These are phyloP conservation scores for Paecilomyces variotii DNA, from an alignment of 2,329 filamentous ascomycete species.

Conservation along the genomic window DNA sequence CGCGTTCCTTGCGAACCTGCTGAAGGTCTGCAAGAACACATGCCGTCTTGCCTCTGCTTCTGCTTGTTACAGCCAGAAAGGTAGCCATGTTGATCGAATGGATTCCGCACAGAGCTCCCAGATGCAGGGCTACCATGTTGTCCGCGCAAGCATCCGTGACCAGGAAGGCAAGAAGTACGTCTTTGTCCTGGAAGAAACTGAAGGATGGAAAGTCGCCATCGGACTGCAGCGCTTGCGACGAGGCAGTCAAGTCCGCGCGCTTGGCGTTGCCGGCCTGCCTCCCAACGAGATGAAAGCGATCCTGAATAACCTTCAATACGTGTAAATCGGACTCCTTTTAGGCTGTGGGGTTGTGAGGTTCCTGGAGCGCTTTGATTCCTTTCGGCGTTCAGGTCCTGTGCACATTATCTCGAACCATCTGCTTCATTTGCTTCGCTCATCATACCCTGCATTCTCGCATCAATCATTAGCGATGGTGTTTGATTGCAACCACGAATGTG, in stretches of 20 bases:
- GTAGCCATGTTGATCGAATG: slow-evolving; percentile 14
- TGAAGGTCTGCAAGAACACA: slow-evolving; percentile 56
- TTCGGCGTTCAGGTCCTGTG: neutral
- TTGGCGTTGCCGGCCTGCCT: slow-evolving; percentile 48
- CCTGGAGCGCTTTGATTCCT: neutral
- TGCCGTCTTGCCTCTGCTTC: slow-evolving; percentile 44
- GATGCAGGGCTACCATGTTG: slow-evolving; percentile 44
- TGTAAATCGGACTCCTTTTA: slow-evolving; percentile 10
- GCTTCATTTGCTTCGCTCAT: neutral
- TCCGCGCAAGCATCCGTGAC: slow-evolving; percentile 52
- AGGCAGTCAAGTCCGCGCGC: slow-evolving; percentile 47
- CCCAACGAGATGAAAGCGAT: slow-evolving; percentile 34
- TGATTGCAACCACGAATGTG: neutral
- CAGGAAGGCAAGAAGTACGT: slow-evolving; percentile 54
- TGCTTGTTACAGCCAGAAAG: slow-evolving; percentile 29
- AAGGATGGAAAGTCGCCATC: slow-evolving; percentile 56
- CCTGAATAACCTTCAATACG: slow-evolving; percentile 33
- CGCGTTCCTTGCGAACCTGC: slow-evolving; percentile 53
- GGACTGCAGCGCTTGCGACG: slow-evolving; percentile 50
- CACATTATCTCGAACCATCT: neutral
- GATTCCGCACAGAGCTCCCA: slow-evolving; percentile 32
- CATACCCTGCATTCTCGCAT: slow-evolving; percentile 1
- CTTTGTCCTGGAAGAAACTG: slow-evolving; percentile 51
- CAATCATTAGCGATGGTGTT: slow-evolving; percentile 10
- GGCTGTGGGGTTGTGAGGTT: neutral